phyloP scores from a whole-genome alignment of 768 basidiomycete species.

The Agaricus blazei region DNA sequence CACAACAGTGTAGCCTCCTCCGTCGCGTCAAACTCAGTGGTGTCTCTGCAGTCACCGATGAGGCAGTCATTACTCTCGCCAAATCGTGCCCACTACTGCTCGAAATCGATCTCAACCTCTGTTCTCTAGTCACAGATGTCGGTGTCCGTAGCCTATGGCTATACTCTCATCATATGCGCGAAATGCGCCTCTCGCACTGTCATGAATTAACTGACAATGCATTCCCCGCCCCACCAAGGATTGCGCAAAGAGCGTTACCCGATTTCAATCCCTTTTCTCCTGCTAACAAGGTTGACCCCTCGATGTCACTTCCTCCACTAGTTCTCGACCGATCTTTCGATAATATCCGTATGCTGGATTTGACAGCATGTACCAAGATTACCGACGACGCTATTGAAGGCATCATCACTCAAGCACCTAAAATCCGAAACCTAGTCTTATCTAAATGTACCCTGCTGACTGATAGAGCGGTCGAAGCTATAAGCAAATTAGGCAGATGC shows the following conservation, averaged over 20 bases:
- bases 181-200: constrained; percentile 84
- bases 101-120: constrained; percentile 90
- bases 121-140: constrained; percentile 70
- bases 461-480: constrained; percentile 76
- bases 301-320: constrained; percentile 49
- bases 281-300: constrained; percentile 32
- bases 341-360: constrained; percentile 87
- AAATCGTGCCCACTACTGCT: constrained; percentile 79
- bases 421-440: constrained; percentile 80
- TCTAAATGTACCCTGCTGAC: constrained; percentile 81
- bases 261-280: constrained; percentile 40
- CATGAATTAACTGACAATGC: constrained; percentile 73
- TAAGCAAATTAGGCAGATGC: constrained; percentile 85
- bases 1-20: constrained; percentile 67
- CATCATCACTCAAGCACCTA: constrained; percentile 74
- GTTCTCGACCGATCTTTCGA: constrained; percentile 63
- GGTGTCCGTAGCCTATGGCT: constrained; percentile 83
- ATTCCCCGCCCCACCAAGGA: constrained; percentile 69
- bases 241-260: constrained; percentile 28
- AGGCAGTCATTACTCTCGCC: constrained; percentile 70
- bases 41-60: constrained; percentile 71
- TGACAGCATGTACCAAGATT: constrained; percentile 78
- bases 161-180: constrained; percentile 78
- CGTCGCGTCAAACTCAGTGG: constrained; percentile 88
- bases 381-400: constrained; percentile 84